Percentiles rank a stretch among this genome's conserved stretches.
phyloP scores from a whole-genome alignment of 176 grass and related monocot species.

The Elaeis guineensis region DNA sequence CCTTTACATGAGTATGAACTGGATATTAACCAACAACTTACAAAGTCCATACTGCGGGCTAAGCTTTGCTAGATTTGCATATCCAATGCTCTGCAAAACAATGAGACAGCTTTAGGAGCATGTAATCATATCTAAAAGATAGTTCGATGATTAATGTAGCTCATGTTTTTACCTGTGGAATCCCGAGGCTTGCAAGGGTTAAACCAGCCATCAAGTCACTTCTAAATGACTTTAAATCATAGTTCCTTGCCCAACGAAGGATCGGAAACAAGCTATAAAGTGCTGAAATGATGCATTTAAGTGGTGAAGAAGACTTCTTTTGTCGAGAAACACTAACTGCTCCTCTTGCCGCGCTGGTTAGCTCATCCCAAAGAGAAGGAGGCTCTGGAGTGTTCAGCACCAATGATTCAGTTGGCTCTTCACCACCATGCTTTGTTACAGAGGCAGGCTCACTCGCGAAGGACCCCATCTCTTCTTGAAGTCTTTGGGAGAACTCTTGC shows the following conservation, averaged over 20 bases:
- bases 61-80: slow-evolving; percentile 85
- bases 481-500: slow-evolving; percentile 21
- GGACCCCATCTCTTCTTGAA: slow-evolving; percentile 12
- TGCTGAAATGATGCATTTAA: slow-evolving; percentile 24
- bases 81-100: slow-evolving; percentile 82
- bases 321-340: neutral
- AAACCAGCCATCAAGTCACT: slow-evolving; percentile 86
- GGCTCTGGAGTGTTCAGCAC: slow-evolving; percentile 33
- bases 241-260: slow-evolving; percentile 73
- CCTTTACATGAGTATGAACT: too few relatives aligned
- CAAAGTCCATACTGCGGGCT: slow-evolving; percentile 91
- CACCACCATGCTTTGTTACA: neutral
- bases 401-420: neutral
- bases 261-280: slow-evolving; percentile 67
- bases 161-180: slow-evolving; percentile 53
- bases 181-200: slow-evolving; percentile 89
- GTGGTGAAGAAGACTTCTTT: slow-evolving; percentile 1
- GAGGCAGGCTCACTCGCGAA: neutral
- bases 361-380: slow-evolving; percentile 31
- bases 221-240: slow-evolving; percentile 59
- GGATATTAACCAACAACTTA: slow-evolving; percentile 32
- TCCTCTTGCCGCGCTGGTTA: slow-evolving; percentile 23
- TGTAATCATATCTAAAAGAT: neutral
- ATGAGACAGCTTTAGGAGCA: neutral
- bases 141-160: neutral